phyloP scores from a whole-genome alignment of 352 stramenopile species.

The Pythium brachiatum region DNA sequence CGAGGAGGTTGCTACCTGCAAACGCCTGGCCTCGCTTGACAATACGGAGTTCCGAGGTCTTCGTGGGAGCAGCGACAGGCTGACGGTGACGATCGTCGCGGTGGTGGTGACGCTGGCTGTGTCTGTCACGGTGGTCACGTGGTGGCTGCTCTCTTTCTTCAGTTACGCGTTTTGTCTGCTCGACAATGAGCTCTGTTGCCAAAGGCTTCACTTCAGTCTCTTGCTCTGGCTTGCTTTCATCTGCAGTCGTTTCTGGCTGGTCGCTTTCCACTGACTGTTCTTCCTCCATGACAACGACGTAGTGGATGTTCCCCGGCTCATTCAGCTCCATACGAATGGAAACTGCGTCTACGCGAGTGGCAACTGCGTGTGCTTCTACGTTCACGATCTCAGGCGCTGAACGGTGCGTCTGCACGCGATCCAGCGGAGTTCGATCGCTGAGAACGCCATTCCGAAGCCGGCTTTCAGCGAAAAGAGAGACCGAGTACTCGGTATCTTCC shows the following conservation, averaged over 20 bases:
- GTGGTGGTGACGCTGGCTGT: conserved; percentile 7
- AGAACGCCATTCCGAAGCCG: conserved; percentile 48
- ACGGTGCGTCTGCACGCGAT: conserved; percentile 41
- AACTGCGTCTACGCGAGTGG: conserved; percentile 37
- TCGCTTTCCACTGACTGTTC: not conserved
- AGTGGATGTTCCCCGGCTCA: conserved; percentile 46
- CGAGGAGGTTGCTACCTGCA: not conserved
- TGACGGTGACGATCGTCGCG: not conserved
- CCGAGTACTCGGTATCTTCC: conserved; percentile 39
- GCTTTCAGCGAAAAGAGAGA: conserved; percentile 61
- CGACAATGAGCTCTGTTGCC: conserved; percentile 10
- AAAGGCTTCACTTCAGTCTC: not conserved
- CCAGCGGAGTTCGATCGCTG: conserved; percentile 27
- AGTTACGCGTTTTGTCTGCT: not conserved
- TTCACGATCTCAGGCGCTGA: conserved; percentile 32
- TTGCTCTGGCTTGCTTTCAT: not conserved
- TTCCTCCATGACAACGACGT: conserved; percentile 25
- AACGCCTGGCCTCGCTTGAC: conserved; percentile 12
- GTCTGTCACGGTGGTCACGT: conserved; percentile 18
- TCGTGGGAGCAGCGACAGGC: not conserved
- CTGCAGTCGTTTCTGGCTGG: not conserved
- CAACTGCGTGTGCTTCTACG: conserved; percentile 22
- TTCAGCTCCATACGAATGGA: conserved; percentile 24
- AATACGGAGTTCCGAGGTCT: not conserved
- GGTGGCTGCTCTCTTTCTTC: not conserved